These are phyloP conservation scores for Symbiodinium natans DNA, from an alignment of 73 alveolate genomes.

Conservation along the genomic window DNA sequence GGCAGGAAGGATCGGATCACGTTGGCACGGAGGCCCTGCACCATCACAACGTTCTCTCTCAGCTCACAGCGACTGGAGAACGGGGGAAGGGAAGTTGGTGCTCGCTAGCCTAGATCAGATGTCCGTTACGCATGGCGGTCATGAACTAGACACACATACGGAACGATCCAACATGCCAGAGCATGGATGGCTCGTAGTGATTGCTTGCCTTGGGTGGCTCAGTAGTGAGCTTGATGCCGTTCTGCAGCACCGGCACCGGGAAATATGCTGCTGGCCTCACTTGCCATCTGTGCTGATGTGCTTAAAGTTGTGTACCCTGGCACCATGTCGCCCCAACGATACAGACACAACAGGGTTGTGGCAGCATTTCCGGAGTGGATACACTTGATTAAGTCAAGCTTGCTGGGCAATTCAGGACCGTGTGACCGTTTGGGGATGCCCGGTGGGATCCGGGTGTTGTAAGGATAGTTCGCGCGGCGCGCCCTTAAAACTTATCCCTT, in stretches of 20 bases:
- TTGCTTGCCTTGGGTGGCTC: slow-evolving; percentile 99
- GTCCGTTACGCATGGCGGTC: too few relatives aligned
- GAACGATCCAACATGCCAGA: too few relatives aligned
- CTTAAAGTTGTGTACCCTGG: background rate
- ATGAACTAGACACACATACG: too few relatives aligned
- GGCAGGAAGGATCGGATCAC: slow-evolving; percentile 98
- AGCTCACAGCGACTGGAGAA: too few relatives aligned
- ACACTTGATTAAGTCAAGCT: too few relatives aligned
- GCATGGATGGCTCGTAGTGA: too few relatives aligned
- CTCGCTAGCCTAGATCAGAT: too few relatives aligned
- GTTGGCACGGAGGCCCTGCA: slow-evolving; percentile 98
- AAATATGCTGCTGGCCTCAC: slow-evolving; percentile 96
- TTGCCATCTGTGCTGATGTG: background rate
- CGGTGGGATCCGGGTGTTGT: too few relatives aligned
- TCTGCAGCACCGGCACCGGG: slow-evolving; percentile 99
- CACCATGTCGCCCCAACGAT: background rate
- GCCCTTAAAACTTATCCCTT: too few relatives aligned
- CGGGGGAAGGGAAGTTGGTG: background rate
- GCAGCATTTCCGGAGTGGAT: background rate
- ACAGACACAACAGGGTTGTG: background rate
- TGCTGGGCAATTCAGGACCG: too few relatives aligned
- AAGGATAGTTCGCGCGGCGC: too few relatives aligned
- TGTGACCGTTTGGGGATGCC: too few relatives aligned
- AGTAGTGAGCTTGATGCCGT: slow-evolving; percentile 99
- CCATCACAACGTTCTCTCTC: background rate